A percentile compares a stretch with the other conserved stretches of the same genome.
Evolutionary conservation across 1,284 basidiomycete species (phyloP).

Genomic region (Ceratobasidium sp.): DNA sequence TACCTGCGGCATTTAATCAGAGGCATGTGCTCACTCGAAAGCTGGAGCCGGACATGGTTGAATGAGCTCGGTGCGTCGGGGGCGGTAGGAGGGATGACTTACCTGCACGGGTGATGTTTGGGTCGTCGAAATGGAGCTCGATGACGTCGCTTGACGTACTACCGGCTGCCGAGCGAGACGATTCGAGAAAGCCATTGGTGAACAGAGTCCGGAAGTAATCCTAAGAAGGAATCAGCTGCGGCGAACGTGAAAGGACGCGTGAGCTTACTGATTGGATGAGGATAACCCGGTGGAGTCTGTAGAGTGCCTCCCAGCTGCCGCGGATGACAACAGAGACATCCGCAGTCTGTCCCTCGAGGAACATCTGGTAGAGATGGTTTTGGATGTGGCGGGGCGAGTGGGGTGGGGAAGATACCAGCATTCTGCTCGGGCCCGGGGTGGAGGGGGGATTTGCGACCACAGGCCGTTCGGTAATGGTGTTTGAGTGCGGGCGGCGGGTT

Average conservation of each 20-base stretch:
- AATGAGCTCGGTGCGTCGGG: slow-evolving; percentile 23
- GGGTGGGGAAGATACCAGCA: slow-evolving; percentile 25
- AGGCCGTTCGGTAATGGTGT: slow-evolving; percentile 27
- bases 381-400: slow-evolving; percentile 59
- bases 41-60: slow-evolving; percentile 54
- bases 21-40: slow-evolving; percentile 62
- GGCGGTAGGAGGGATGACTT: slow-evolving; percentile 48
- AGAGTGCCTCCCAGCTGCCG: slow-evolving; percentile 76
- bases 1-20: neutral
- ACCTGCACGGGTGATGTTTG: slow-evolving; percentile 85
- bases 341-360: slow-evolving; percentile 72
- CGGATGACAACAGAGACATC: slow-evolving; percentile 75
- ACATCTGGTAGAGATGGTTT: slow-evolving; percentile 74
- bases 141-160: slow-evolving; percentile 56
- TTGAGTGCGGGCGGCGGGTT: slow-evolving; percentile 20
- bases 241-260: slow-evolving; percentile 24
- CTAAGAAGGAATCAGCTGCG: slow-evolving; percentile 52
- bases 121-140: slow-evolving; percentile 78
- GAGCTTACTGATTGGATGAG: slow-evolving; percentile 79
- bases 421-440: slow-evolving; percentile 8
- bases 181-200: slow-evolving; percentile 79
- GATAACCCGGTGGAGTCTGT: slow-evolving; percentile 80
- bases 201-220: slow-evolving; percentile 87
- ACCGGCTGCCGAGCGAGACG: slow-evolving; percentile 51
- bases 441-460: neutral